These are phyloP conservation scores for Rubia occidens DNA, from an alignment of 305 asterid species.

Conservation along the genomic window DNA sequence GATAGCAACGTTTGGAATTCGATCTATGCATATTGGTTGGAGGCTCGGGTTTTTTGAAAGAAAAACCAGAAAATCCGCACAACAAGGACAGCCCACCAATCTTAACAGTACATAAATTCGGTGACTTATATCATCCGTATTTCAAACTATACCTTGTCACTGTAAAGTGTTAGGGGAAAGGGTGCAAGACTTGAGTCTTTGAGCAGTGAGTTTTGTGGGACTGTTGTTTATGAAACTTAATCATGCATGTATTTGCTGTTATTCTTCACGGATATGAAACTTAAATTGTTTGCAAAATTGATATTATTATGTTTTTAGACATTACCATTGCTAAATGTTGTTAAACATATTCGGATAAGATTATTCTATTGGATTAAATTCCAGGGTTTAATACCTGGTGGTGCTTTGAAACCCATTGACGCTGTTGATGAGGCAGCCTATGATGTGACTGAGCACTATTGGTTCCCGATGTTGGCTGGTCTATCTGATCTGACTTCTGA, in stretches of 20 bases:
- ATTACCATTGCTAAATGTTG: background rate
- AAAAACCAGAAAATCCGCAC: background rate
- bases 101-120: background rate
- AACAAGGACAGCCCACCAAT: background rate
- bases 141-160: background rate
- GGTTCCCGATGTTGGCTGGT: slow-evolving; percentile 99
- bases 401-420: slow-evolving; percentile 83
- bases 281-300: background rate
- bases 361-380: slow-evolving; percentile 7
- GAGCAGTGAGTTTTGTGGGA: background rate
- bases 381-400: slow-evolving; percentile 98
- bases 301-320: background rate
- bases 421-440: slow-evolving; percentile 46
- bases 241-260: background rate
- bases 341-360: background rate
- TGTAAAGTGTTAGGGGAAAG: background rate
- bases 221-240: slow-evolving; percentile 7
- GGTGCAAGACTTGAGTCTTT: background rate
- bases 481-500: slow-evolving; percentile 97
- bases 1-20: background rate
- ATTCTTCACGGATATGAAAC: background rate
- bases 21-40: background rate
- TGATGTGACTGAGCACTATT: slow-evolving; percentile 97
- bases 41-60: background rate
- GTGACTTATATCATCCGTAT: background rate